Evolutionary conservation across 1,284 basidiomycete genomes (phyloP), one percentile per base, ranked within the genome.

Genomic region (Rhodotorula sp.): DNA sequence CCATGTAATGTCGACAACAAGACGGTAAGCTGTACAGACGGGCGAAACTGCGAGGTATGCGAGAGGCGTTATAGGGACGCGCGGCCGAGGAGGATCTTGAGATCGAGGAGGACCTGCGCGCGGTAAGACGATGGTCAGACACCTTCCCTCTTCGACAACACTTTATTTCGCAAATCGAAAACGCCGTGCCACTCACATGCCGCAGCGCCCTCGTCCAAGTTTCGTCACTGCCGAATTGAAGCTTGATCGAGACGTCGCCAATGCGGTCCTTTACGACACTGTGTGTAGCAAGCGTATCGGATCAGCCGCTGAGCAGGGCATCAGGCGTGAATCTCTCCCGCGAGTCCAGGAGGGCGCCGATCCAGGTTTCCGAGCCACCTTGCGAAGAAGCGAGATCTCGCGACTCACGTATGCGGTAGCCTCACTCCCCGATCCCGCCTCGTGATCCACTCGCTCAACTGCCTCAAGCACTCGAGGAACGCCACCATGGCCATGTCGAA

Each of bases 401-500:
- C 34, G 22, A 53, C 87, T 80, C 78, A 89, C 92, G 88, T 85
- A 80, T 94, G 90, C 28, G 91, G 92, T 75, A 94, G 87, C 68
- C 93, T 90, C 55, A 94, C 82, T 62, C 82, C 81, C 30, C 85
- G 74, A 76, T 94, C 76, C 5, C 70, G 30, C 50, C 60, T 83
- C 77, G 86, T 87, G 48, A 92, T 90, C 77, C 88, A 87, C 64
- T 95, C 93, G 79, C 91, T 88, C 50, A 97, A 82, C 78, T 98
- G 93, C 74, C 92, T 88, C 53, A 99, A 83, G 78, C 94, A 97
- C 72, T 97, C 94, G 55, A 99, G 84, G 75, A 99, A 92, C 4
- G 92, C 92, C 8, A 95, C 91, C 88, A 99, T 95, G 3, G 90
- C 96, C 73, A 90, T 87, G 80, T 98, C 95, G 81, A 99, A 99